Evolutionary conservation across 495 filamentous ascomycete genomes (phyloP).

Genomic region (Lepraria neglecta): DNA sequence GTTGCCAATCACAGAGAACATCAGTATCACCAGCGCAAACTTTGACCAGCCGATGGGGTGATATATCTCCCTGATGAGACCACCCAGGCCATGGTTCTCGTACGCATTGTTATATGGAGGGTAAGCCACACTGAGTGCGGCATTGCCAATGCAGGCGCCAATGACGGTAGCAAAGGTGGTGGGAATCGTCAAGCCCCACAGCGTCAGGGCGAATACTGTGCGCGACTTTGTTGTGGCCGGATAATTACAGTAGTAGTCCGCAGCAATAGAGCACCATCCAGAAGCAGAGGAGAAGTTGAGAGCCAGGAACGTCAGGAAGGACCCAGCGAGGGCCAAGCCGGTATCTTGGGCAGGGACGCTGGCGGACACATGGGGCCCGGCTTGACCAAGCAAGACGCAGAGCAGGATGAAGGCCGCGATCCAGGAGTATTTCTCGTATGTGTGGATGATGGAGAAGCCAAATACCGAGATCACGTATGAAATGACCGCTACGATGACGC

Average conservation of each 20-base stretch:
- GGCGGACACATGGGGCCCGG: conserved; percentile 43
- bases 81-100: conserved; percentile 48
- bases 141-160: conserved; percentile 47
- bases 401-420: conserved; percentile 51
- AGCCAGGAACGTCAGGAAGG: conserved; percentile 46
- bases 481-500: conserved; percentile 41
- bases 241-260: conserved; percentile 59
- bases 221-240: conserved; percentile 44
- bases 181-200: conserved; percentile 43
- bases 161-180: conserved; percentile 51
- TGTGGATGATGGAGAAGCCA: conserved; percentile 44
- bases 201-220: conserved; percentile 49
- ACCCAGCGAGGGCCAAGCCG: conserved; percentile 40
- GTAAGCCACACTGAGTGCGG: conserved; percentile 44
- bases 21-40: conserved; percentile 46
- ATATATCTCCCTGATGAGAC: conserved; percentile 48
- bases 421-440: conserved; percentile 41
- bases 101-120: conserved; percentile 6
- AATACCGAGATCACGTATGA: conserved; percentile 45
- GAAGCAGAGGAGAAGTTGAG: conserved; percentile 54
- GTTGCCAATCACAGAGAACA: conserved; percentile 34
- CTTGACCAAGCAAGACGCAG: conserved; percentile 51
- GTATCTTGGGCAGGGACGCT: conserved; percentile 34
- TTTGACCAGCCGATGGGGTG: conserved; percentile 54
- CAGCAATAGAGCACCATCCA: conserved; percentile 54